These are phyloP conservation scores for Protomyces pachydermus DNA, from an alignment of 1,139 yeast genomes.

Conservation along the genomic window DNA sequence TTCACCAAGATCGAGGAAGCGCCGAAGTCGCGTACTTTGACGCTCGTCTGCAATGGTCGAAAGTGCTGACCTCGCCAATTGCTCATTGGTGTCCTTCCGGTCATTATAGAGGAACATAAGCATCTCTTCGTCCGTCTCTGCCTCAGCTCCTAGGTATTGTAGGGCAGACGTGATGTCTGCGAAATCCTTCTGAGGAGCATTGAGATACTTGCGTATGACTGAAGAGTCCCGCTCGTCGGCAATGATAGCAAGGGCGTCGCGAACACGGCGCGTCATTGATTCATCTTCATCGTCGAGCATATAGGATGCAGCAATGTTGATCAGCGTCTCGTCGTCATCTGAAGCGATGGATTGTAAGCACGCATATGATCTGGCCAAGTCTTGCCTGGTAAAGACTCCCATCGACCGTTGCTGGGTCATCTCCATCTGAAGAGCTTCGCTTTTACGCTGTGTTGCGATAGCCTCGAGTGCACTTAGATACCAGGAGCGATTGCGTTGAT, in stretches of 20 bases:
- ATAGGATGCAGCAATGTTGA: constrained; percentile 31
- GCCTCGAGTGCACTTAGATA: constrained; percentile 44
- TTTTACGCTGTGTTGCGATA: constrained; percentile 47
- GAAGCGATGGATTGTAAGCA: constrained; percentile 26
- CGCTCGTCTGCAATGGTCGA: constrained; percentile 24
- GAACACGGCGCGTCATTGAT: constrained; percentile 38
- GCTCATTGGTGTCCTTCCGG: constrained; percentile 49
- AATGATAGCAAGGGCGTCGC: constrained; percentile 51
- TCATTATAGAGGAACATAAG: constrained; percentile 66
- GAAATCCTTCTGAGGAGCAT: constrained; percentile 36
- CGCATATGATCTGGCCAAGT: constrained; percentile 52
- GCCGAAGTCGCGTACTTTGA: constrained; percentile 8
- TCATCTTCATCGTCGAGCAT: constrained; percentile 7
- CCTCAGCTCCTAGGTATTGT: constrained; percentile 55
- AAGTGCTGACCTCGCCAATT: constrained; percentile 21
- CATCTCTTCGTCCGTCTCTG: constrained; percentile 69
- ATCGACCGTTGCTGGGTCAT: constrained; percentile 50
- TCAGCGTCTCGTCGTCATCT: constrained; percentile 34
- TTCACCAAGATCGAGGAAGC: constrained; percentile 17
- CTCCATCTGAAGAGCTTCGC: constrained; percentile 49
- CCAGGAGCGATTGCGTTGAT: constrained; percentile 4
- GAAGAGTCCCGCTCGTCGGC: constrained; percentile 53
- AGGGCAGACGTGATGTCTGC: constrained; percentile 54
- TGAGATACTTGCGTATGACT: constrained; percentile 39
- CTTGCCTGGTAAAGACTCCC: constrained; percentile 62